Conservation (phyloP, 805 yeast species). For the Candida sonorensis region DNA sequence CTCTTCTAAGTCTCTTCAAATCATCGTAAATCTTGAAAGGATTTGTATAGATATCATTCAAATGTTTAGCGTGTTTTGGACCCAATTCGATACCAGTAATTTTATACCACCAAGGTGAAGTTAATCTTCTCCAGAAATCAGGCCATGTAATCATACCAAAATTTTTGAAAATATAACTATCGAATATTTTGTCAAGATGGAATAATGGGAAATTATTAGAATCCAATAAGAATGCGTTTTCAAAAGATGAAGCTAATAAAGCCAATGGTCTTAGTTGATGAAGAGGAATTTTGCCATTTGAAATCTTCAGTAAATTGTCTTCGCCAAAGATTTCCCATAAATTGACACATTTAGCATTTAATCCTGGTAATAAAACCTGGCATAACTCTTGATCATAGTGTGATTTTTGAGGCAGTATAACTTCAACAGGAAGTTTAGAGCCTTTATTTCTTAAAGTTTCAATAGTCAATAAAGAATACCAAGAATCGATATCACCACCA, state of each 20-base stretch:
- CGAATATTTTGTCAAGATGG: slow-evolving; percentile 56
- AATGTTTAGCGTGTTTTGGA: slow-evolving; percentile 13
- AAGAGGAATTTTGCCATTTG: slow-evolving; percentile 9
- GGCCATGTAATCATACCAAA: slow-evolving; percentile 67
- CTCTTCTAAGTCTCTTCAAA: slow-evolving; percentile 26
- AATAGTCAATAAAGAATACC: slow-evolving; percentile 28
- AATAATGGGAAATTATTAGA: slow-evolving; percentile 70
- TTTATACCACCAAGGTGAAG: slow-evolving; percentile 64
- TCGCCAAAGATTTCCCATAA: slow-evolving; percentile 29
- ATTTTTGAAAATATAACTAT: slow-evolving; percentile 44
- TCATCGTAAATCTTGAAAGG: slow-evolving; percentile 22
- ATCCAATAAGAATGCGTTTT: slow-evolving; percentile 64
- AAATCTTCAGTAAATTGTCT: slow-evolving; percentile 12
- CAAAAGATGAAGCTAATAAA: slow-evolving; percentile 63
- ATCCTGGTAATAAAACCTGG: slow-evolving; percentile 27
- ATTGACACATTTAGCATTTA: slow-evolving; percentile 33
- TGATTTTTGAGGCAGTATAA: slow-evolving; percentile 27
- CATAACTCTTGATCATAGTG: slow-evolving; percentile 34
- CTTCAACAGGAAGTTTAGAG: slow-evolving; percentile 31
- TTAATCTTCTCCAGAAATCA: slow-evolving; percentile 82
- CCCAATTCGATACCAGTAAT: slow-evolving; percentile 54
- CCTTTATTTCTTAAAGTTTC: slow-evolving; percentile 34
- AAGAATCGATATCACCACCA: slow-evolving; percentile 32
- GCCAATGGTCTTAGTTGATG: slow-evolving; percentile 31
- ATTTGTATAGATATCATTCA: slow-evolving; percentile 23